A percentile compares a stretch with the other conserved stretches of the same genome.
Conservation (phyloP, 805 yeast species). For the Torulaspora indica region DNA sequence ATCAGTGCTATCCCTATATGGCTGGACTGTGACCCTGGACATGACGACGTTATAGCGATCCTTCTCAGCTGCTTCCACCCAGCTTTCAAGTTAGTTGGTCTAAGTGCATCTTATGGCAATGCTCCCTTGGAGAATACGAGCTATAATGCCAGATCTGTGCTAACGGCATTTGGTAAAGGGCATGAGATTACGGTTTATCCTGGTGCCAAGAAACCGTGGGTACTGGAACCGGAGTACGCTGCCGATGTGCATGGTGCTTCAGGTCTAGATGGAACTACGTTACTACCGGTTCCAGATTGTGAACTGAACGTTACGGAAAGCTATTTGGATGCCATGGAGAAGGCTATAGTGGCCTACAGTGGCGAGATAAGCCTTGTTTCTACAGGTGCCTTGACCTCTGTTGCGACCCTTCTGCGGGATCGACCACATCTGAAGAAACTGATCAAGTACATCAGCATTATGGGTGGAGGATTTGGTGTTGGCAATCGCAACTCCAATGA, state of each 20-base stretch:
- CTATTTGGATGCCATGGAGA: conserved; percentile 40
- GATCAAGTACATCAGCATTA: conserved; percentile 54
- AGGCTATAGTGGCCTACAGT: conserved; percentile 42
- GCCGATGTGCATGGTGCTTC: conserved; percentile 65
- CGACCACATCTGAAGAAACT: conserved; percentile 51
- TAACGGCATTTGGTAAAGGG: conserved; percentile 51
- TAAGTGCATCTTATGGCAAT: conserved; percentile 75
- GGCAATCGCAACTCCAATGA: conserved; percentile 48
- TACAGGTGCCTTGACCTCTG: conserved; percentile 74
- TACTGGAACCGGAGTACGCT: conserved; percentile 46
- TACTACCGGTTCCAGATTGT: conserved; percentile 49
- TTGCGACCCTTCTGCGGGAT: conserved; percentile 50
- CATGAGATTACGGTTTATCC: conserved; percentile 56
- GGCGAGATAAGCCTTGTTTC: conserved; percentile 59
- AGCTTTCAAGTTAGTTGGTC: conserved; percentile 53
- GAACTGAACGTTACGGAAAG: conserved; percentile 32
- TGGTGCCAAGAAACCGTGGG: conserved; percentile 59
- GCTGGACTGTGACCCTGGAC: conserved; percentile 93
- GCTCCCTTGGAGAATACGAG: conserved; percentile 62
- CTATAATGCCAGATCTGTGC: conserved; percentile 58
- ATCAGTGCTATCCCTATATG: conserved; percentile 55
- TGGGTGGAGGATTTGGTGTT: conserved; percentile 63
- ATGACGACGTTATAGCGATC: conserved; percentile 79
- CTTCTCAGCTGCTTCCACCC: conserved; percentile 59
- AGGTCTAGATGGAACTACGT: conserved; percentile 71